These are phyloP conservation scores for Lepidium sativum DNA, from an alignment of 345 rosid genomes.

Conservation along the genomic window DNA sequence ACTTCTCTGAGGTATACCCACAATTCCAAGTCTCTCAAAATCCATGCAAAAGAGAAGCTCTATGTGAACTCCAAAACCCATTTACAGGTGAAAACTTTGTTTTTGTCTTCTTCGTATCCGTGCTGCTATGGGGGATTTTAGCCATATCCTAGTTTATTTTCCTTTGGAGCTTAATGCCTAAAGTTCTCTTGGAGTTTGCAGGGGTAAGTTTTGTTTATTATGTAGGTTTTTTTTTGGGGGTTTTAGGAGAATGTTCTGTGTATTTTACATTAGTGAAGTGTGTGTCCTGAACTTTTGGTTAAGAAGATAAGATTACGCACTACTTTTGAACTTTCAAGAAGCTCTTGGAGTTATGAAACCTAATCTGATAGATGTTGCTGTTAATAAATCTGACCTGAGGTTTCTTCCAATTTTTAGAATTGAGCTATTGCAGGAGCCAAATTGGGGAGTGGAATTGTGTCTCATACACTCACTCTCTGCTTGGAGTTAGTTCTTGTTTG, in stretches of 20 bases:
- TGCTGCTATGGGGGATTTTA: background rate
- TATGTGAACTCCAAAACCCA: slow-evolving; percentile 49
- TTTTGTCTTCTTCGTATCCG: background rate
- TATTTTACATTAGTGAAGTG: background rate
- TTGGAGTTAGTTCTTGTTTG: background rate
- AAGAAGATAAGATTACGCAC: background rate
- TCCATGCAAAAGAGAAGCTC: slow-evolving; percentile 85
- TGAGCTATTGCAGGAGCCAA: slow-evolving; percentile 2
- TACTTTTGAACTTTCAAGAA: background rate
- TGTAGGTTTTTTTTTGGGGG: background rate
- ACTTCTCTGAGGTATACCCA: slow-evolving; percentile 65
- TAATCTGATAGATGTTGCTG: background rate
- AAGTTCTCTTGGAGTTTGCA: background rate
- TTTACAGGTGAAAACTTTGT: slow-evolving; percentile 49
- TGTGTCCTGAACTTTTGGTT: background rate
- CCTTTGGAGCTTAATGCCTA: background rate
- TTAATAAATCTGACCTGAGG: background rate
- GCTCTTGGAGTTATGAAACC: background rate
- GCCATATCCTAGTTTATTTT: background rate
- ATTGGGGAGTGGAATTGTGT: background rate
- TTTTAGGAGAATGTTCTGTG: background rate
- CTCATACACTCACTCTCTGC: background rate
- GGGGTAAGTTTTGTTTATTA: background rate
- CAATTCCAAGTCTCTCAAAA: slow-evolving; percentile 54
- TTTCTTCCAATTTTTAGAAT: background rate